A percentile compares a stretch with the other conserved stretches of the same genome.
phyloP scores from a whole-genome alignment of 768 basidiomycete genomes.

The Sistotremastrum niveocremeum region DNA sequence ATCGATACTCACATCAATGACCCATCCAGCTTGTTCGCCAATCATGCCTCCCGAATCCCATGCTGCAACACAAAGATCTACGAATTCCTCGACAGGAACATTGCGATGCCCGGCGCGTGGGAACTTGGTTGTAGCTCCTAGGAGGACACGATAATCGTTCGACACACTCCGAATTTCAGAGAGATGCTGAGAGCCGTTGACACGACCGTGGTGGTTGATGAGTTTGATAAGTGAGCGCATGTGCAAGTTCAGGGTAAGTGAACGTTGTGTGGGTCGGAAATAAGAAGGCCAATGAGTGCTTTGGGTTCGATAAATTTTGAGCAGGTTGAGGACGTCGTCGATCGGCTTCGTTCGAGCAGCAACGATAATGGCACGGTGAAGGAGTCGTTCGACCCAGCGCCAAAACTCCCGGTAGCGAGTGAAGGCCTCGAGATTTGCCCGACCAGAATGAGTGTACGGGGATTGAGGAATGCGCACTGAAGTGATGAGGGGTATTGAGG shows the following conservation, averaged over 20 bases:
- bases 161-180: slow-evolving; percentile 41
- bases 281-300: slow-evolving; percentile 62
- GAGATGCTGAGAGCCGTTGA: slow-evolving; percentile 9
- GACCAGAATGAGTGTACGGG: slow-evolving; percentile 18
- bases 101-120: slow-evolving; percentile 75
- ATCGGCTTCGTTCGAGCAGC: slow-evolving; percentile 33
- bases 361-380: slow-evolving; percentile 69
- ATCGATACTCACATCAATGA: slow-evolving; percentile 52
- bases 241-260: slow-evolving; percentile 54
- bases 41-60: slow-evolving; percentile 67
- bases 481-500: slow-evolving; percentile 42
- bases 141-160: slow-evolving; percentile 53
- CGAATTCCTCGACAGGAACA: slow-evolving; percentile 67
- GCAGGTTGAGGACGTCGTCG: slow-evolving; percentile 27
- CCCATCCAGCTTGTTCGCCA: slow-evolving; percentile 57
- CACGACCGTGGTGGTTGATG: slow-evolving; percentile 9
- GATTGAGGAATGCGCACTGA: slow-evolving; percentile 28
- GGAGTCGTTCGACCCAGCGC: slow-evolving; percentile 68
- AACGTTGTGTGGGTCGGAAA: slow-evolving; percentile 68
- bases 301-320: slow-evolving; percentile 46
- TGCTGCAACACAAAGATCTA: slow-evolving; percentile 62
- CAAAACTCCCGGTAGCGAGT: slow-evolving; percentile 67
- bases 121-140: slow-evolving; percentile 59
- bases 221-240: slow-evolving; percentile 47
- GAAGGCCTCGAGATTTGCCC: slow-evolving; percentile 42